These are phyloP conservation scores for Stephanodiscus triporus DNA, from an alignment of 108 stramenopile genomes.

Conservation along the genomic window DNA sequence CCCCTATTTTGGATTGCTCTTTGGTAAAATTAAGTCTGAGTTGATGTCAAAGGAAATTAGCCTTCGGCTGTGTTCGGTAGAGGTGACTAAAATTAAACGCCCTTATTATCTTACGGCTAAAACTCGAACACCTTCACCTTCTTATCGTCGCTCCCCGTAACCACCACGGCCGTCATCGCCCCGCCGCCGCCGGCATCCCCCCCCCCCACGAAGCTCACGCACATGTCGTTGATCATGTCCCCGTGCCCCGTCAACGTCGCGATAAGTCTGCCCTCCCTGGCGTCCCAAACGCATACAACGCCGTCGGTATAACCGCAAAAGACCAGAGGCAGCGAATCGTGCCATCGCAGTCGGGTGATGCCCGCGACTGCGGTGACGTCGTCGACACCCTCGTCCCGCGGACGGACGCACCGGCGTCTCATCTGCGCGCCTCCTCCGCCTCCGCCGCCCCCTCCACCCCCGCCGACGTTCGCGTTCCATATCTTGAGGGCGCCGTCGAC, in stretches of 20 bases:
- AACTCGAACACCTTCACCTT: constrained; percentile 72
- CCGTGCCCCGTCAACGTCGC: constrained; percentile 76
- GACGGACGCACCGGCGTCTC: constrained; percentile 26
- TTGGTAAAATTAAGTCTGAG: no score
- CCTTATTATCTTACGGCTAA: not conserved
- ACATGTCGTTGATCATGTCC: constrained; percentile 88
- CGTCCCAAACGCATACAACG: constrained; percentile 89
- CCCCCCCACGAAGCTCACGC: constrained; percentile 43
- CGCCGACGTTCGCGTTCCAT: constrained; percentile 80
- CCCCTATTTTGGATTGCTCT: no score
- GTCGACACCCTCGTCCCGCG: no score
- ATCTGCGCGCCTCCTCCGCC: constrained; percentile 17
- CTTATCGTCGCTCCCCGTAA: constrained; percentile 83
- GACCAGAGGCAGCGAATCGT: constrained; percentile 72
- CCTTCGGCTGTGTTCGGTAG: no score
- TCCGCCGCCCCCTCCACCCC: constrained; percentile 16
- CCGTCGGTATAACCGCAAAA: constrained; percentile 82
- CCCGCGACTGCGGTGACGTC: no score
- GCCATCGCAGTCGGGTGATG: constrained; percentile 87
- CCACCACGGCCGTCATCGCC: constrained; percentile 50
- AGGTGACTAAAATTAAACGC: no score
- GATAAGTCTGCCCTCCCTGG: constrained; percentile 72
- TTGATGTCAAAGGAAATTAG: no score
- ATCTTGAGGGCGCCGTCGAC: constrained; percentile 86
- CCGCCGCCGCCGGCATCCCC: not conserved